These are phyloP conservation scores for Septoria linicola DNA, from an alignment of 2,329 filamentous ascomycete species.

Conservation along the genomic window DNA sequence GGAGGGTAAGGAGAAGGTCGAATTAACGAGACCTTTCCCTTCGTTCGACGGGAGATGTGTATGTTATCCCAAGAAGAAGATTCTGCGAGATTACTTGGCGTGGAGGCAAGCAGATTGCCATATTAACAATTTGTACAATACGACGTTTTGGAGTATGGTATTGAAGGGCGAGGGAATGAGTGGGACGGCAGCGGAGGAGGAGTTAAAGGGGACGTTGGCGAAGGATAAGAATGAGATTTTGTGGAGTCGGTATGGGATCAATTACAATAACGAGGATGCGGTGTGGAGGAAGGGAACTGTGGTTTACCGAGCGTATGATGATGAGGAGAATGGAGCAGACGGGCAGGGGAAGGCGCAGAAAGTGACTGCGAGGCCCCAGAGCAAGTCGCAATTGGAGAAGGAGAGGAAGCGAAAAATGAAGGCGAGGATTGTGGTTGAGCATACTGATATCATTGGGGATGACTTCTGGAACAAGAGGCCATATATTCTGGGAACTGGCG, in stretches of 20 bases:
- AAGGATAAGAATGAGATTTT: constrained; percentile 95
- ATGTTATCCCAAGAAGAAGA: constrained; percentile 77
- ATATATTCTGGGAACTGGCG: constrained; percentile 61
- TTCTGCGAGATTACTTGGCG: constrained; percentile 90
- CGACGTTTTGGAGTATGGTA: constrained; percentile 89
- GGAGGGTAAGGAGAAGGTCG: constrained; percentile 33
- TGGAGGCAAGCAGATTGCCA: constrained; percentile 98
- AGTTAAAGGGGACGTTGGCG: constrained; percentile 76
- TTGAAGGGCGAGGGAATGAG: constrained; percentile 68
- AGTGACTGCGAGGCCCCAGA: too few relatives aligned
- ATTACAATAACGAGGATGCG: constrained; percentile 95
- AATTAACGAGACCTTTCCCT: constrained; percentile 71
- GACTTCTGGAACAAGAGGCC: constrained; percentile 88
- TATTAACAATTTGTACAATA: constrained; percentile 98
- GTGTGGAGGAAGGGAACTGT: constrained; percentile 94
- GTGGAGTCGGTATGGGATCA: constrained; percentile 83
- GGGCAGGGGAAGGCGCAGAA: constrained; percentile 4
- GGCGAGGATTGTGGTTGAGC: constrained; percentile 75
- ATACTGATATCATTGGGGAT: constrained; percentile 92
- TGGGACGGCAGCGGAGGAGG: constrained; percentile 74
- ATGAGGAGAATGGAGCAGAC: constrained; percentile 36
- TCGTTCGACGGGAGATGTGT: constrained; percentile 93
- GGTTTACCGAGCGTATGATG: constrained; percentile 60
- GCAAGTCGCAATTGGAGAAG: constrained; percentile 76
- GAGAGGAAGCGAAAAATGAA: constrained; percentile 78